Base-by-base conservation (phyloP, 2,329 filamentous ascomycete species). In the Xylaria digitata region DNA sequence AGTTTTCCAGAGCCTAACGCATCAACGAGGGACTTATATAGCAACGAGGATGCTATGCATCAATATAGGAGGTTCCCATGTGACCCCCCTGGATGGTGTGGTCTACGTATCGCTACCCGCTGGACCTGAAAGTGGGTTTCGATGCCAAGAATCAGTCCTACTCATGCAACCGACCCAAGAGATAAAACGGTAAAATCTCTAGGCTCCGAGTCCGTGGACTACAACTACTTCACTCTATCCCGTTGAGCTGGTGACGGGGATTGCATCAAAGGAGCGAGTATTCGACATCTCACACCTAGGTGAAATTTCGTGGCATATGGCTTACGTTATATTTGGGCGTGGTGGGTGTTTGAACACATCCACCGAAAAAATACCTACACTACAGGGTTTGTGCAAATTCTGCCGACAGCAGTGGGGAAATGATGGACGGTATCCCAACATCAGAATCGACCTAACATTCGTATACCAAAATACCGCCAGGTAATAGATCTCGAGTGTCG, bases 11-110 rank as follows among this genome's bases (percentile, higher is more conserved):
- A 23, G 32, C 45, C 61, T 67, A 45, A 67, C 42, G 17, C 42
- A 40, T 26, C 17, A 7, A 48, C 43, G 63, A 60, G 45, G 9
- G 53, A 40, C 26, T 40, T 58, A 54, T 37, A 57, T 6, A 13
- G 8, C 17, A 55, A 45, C 13, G 50, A 66, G 34, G 43, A 60
- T 42, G 19, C 11, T 2, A 37, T 46, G 43, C 71, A 53, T 48
- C 68, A 60, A 58, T 67, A 69, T 55, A 67, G 66, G 34, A 42
- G 53, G 17, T 34, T 53, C 46, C 26, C 11, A 32, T 50, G 32
- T 55, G 56, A 65, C 8, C 13, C 15, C 11, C 23, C 23, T 23
- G 11, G 30, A 37, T 46, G 19, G 17, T 11, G 23, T 4, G 15
- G 37, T 6, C 26, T 11, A 23, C 48, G 19, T 2, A 17, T 17